Conservation (phyloP, 75 land plant genomes). For the Cunninghamia lanceolata region DNA sequence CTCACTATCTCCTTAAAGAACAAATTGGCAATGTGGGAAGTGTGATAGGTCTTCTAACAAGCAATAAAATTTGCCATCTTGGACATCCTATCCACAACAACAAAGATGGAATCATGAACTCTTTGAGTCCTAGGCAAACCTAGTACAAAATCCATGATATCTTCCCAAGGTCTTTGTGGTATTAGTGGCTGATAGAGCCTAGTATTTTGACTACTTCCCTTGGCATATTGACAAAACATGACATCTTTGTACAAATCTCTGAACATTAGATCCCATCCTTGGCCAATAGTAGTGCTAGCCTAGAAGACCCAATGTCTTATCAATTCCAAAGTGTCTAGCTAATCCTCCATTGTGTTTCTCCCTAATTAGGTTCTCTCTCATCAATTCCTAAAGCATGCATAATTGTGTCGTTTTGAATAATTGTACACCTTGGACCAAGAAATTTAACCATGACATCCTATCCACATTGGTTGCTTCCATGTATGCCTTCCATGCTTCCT, state of each 20-base stretch:
- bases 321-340: neutral
- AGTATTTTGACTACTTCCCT: neutral
- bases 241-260: neutral
- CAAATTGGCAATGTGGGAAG: too few relatives aligned
- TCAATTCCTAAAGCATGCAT: neutral
- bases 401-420: too few relatives aligned
- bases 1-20: neutral
- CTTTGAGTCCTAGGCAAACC: neutral
- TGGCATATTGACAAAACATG: neutral
- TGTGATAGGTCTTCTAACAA: too few relatives aligned
- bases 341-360: neutral
- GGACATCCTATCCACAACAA: neutral
- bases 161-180: neutral
- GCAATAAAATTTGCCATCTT: neutral
- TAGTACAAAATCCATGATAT: neutral
- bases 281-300: neutral
- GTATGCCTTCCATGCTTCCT: neutral
- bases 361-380: neutral
- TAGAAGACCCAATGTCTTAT: neutral
- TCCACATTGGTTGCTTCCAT: neutral
- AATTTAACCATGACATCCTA: neutral
- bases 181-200: neutral
- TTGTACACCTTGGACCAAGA: neutral
- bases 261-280: too few relatives aligned
- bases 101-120: neutral